Evolutionary conservation across 2,329 filamentous ascomycete species (phyloP).

Genomic region (Colletotrichum sp.): DNA sequence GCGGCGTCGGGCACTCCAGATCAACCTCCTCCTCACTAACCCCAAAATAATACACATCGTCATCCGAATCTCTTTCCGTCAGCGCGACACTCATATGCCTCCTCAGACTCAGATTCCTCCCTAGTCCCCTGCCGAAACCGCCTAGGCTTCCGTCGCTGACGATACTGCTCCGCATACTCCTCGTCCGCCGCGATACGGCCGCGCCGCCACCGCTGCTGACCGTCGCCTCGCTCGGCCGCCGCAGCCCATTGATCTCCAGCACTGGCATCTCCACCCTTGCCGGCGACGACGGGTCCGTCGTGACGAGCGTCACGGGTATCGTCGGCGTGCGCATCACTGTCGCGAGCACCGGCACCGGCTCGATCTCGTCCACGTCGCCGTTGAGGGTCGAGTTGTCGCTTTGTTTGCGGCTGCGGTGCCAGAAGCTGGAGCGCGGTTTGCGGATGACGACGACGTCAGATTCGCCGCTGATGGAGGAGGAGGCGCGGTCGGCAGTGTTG

Average conservation of each 20-base stretch:
- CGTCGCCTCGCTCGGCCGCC: background rate
- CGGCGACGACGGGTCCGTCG: background rate
- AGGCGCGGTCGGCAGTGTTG: background rate
- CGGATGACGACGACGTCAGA: background rate
- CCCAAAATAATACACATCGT: conserved; percentile 10
- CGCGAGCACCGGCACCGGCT: background rate
- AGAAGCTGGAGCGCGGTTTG: conserved; percentile 2
- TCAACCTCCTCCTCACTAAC: background rate
- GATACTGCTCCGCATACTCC: background rate
- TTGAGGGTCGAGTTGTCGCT: conserved; percentile 1
- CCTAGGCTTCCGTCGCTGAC: background rate
- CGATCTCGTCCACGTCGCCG: conserved; percentile 2
- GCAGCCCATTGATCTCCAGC: background rate
- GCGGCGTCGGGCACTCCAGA: conserved; percentile 1
- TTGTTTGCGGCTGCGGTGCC: background rate
- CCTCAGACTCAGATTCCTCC: background rate
- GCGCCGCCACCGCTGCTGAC: background rate
- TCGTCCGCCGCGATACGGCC: background rate
- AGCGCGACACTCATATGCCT: conserved; percentile 5
- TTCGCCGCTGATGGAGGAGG: background rate
- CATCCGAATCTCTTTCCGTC: conserved; percentile 17
- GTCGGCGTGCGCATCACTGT: background rate
- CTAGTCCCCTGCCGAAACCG: background rate
- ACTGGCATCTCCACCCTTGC: background rate
- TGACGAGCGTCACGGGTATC: background rate